Base-by-base conservation (phyloP, 345 rosid species). In the Sonneratia alba region DNA sequence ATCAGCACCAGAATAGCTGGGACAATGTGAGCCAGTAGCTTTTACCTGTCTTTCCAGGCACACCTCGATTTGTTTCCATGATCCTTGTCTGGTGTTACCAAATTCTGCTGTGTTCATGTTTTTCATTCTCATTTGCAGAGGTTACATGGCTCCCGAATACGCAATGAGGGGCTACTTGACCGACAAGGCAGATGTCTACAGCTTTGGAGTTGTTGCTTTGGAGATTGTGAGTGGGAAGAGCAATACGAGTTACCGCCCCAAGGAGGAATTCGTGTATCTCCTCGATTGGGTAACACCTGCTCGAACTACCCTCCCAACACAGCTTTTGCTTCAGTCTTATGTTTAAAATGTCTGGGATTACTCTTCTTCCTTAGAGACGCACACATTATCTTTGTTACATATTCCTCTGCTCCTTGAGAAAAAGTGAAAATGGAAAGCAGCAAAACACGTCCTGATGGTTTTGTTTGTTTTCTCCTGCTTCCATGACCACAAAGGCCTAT, bases 161-260 rank as follows among this genome's bases (percentile, higher is more conserved):
- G 98, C 98, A 70, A 91, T 91, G 98, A 89, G 96, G 75, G 98
- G 98, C 61, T 91, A 93, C 85, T 82, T 93, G 86, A 93, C 98
- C 3, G 97, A 91, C 77, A 93, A 93, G 51, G 96, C 96, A 1
- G 97, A 93, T 74, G 93, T 93, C 7, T 93, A 93, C 74, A 93
- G 98, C 76, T 93, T 91, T 6, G 98, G 98, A 53, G 84, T 91
- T 37, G 97, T 91, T 63, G 79, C 80, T 37, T 74, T 93, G 67
- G 98, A 93, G 83, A 85, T 91, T 55, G 91, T 93, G 12, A 91
- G 98, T 12, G 98, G 98, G 49, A 91, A 86, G 80, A 94, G 98
- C 83, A 94, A 94, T 83, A 89, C 97, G 4, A 93, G 87, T 75
- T 93, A 91, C 84, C 83, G 96, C 85, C 98, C 97, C 61, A 93